Evolutionary conservation across 495 filamentous ascomycete species (phyloP).

Genomic region (Venustampulla echinocandica): DNA sequence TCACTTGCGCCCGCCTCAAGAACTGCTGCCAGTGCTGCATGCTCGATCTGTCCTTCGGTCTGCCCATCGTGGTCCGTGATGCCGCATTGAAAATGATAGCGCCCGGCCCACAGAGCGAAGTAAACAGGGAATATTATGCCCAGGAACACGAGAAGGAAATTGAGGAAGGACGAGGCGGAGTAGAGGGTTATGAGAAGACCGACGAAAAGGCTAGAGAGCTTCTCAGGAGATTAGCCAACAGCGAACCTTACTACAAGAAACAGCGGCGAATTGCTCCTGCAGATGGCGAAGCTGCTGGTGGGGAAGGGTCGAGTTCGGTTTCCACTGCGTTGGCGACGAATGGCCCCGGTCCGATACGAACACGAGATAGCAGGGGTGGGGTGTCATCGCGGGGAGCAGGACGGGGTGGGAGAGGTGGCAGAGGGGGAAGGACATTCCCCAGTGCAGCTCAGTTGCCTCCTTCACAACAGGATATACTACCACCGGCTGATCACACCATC

Average conservation of each 20-base stretch:
- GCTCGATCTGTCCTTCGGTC: slow-evolving; percentile 89
- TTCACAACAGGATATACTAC: slow-evolving; percentile 69
- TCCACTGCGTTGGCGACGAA: slow-evolving; percentile 38
- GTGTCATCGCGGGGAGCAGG: slow-evolving; percentile 39
- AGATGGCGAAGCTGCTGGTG: slow-evolving; percentile 41
- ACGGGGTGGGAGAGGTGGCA: slow-evolving; percentile 33
- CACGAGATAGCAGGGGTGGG: slow-evolving; percentile 48
- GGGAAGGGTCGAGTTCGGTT: slow-evolving; percentile 30
- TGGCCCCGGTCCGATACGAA: slow-evolving; percentile 62
- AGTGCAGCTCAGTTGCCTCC: slow-evolving; percentile 67
- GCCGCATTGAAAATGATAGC: slow-evolving; percentile 97
- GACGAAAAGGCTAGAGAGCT: slow-evolving; percentile 93
- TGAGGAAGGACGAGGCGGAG: slow-evolving; percentile 72
- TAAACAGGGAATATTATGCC: slow-evolving; percentile 95
- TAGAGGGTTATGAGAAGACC: slow-evolving; percentile 87
- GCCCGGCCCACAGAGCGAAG: slow-evolving; percentile 77
- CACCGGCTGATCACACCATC: slow-evolving; percentile 73
- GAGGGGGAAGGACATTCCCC: slow-evolving; percentile 55
- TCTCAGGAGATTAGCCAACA: slow-evolving; percentile 73
- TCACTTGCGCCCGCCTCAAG: slow-evolving; percentile 90
- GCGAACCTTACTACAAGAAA: slow-evolving; percentile 89
- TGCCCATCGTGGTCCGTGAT: slow-evolving; percentile 89
- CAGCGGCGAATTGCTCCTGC: slow-evolving; percentile 56
- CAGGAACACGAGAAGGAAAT: slow-evolving; percentile 94
- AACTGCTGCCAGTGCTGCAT: slow-evolving; percentile 99